These are phyloP conservation scores for Pneumocystis canis DNA, from an alignment of 1,139 yeast species.

Conservation along the genomic window DNA sequence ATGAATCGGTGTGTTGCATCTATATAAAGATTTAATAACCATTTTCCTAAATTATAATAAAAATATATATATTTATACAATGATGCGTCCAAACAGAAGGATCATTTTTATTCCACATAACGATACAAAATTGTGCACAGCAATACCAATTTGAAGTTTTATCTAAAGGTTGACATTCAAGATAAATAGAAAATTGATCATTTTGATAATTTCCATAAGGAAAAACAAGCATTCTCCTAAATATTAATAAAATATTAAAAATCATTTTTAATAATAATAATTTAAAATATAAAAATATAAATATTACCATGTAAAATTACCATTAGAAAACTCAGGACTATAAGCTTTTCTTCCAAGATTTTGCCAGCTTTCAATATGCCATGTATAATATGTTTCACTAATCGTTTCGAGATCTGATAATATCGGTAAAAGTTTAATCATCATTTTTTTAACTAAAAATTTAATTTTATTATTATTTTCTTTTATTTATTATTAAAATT, in stretches of 20 bases:
- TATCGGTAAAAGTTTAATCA: slow-evolving; percentile 20
- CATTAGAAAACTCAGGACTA: slow-evolving; percentile 35
- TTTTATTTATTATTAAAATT: too few relatives aligned
- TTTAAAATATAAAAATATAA: not conserved
- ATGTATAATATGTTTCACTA: slow-evolving; percentile 21
- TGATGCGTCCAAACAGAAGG: slow-evolving; percentile 32
- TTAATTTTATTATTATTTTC: not conserved
- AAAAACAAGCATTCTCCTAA: slow-evolving; percentile 46
- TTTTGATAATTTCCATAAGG: slow-evolving; percentile 50
- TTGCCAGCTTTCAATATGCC: slow-evolving; percentile 63
- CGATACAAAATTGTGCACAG: slow-evolving; percentile 82
- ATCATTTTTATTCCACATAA: slow-evolving; percentile 67
- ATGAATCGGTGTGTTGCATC: slow-evolving; percentile 70
- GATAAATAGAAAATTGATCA: slow-evolving; percentile 24
- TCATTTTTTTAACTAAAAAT: slow-evolving; percentile 20
- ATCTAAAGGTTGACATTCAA: slow-evolving; percentile 25
- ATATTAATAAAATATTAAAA: not conserved
- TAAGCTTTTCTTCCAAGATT: slow-evolving; percentile 28
- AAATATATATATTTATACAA: not conserved
- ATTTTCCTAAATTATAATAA: not conserved
- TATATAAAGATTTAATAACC: not conserved
- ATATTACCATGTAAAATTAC: not conserved
- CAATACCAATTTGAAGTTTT: slow-evolving; percentile 49
- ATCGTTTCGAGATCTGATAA: slow-evolving; percentile 17
- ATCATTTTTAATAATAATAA: too few relatives aligned